phyloP scores from a whole-genome alignment of 2,329 filamentous ascomycete genomes.

The Trichoderma sp. region DNA sequence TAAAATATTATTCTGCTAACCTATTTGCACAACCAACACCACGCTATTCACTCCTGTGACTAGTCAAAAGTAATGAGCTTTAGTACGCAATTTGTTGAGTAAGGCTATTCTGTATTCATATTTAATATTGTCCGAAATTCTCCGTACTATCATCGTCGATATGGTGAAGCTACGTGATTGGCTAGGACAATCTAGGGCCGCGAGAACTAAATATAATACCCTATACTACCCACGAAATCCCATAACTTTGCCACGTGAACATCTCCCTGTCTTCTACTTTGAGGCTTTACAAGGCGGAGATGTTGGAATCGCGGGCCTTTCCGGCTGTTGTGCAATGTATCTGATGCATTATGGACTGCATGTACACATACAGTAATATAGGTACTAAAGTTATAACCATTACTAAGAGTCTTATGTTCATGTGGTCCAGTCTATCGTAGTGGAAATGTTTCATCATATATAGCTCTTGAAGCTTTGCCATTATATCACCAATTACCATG shows the following conservation, averaged over 20 bases:
- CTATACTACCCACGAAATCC: not conserved
- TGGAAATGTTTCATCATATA: not conserved
- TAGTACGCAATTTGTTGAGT: not conserved
- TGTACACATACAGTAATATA: too few relatives aligned
- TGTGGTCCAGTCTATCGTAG: not conserved
- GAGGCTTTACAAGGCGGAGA: not conserved
- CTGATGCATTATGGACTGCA: not conserved
- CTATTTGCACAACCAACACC: not conserved
- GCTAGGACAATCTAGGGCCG: not conserved
- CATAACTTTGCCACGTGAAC: not conserved
- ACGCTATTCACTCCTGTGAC: not conserved
- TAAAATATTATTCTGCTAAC: not conserved
- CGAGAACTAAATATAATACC: not conserved
- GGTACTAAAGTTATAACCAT: not conserved
- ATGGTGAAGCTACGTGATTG: not conserved
- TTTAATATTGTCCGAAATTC: not conserved
- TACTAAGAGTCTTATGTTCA: not conserved
- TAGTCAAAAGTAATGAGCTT: not conserved
- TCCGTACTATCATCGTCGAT: not conserved
- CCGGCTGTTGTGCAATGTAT: not conserved
- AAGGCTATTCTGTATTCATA: not conserved
- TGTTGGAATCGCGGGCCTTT: not conserved
- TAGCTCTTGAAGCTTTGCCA: not conserved
- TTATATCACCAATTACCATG: not conserved
- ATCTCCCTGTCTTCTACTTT: not conserved